Evolutionary conservation across 208 protist species (phyloP), one percentile per base, ranked within the genome.

Genomic region (Wallacemonas sp.): DNA sequence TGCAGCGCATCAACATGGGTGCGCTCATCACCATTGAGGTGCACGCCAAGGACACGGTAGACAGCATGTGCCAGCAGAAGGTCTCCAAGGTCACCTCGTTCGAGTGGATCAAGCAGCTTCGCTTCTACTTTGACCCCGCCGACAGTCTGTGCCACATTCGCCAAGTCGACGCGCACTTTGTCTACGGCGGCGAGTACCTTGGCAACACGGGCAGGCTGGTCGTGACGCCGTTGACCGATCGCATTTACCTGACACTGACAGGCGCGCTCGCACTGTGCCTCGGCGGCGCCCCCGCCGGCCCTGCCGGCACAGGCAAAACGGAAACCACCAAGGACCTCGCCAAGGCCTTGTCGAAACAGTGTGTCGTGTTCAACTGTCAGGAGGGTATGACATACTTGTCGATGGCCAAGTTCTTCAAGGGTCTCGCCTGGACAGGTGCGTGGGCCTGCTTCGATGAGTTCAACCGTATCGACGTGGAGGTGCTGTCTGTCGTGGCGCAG

Each of bases 381-480:
- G 95, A 98, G 67, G 94, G 95, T 63, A 96, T 98, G 89, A 97
- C 95, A 26, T 97, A 93, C 80, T 67, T 88, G 26, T 96, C 96
- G 10, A 99, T 99, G 97, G 95, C 84, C 46, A 98, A 98, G 82
- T 98, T 99, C 75, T 99, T 99, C 85, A 98, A 98, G 41, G 96
- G 96, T 19, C 89, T 99, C 24, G 96, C 94, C n/a, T 97, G 92
- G 89, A 87, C 92, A 13, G 97, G 98, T 34, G 97, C 98, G 22
- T 99, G 97, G 97, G 92, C 96, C 12, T 99, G 97, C 85, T 99
- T 99, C 76, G 98, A 99, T 83, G 98, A 99, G 85, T 99, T 99
- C 87, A 99, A 99, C 79, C 92, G 98, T 68, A 99, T 99, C 81
- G 96, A 99, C 69, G 92, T 99, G 21, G 97, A 98, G 79, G 96